A percentile compares a stretch with the other conserved stretches of the same genome.
phyloP scores from a whole-genome alignment of 352 stramenopile species.

The Globisporangium cystogenes region DNA sequence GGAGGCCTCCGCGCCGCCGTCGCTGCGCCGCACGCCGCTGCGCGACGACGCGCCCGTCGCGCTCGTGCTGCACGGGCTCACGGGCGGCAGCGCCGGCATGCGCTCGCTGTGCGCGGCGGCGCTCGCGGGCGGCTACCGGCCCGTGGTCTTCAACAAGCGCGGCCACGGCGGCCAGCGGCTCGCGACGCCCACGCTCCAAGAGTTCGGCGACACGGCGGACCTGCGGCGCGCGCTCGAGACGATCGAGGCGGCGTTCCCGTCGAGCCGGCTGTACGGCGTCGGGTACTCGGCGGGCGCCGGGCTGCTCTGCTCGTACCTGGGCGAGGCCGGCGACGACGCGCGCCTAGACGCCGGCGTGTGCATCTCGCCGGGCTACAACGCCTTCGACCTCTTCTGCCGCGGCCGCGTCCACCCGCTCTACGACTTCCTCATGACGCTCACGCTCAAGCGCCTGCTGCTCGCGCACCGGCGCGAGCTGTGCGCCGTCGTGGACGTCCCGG shows the following conservation, averaged over 20 bases:
- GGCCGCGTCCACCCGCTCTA: conserved; percentile 67
- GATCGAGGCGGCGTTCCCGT: conserved; percentile 40
- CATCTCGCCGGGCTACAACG: conserved; percentile 75
- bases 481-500: conserved; percentile 38
- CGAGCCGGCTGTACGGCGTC: conserved; percentile 53
- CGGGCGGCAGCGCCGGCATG: conserved; percentile 59
- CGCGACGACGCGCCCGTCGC: conserved; percentile 38
- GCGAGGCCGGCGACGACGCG: conserved; percentile 47
- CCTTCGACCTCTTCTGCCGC: conserved; percentile 64
- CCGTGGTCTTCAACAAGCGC: conserved; percentile 84
- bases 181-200: conserved; percentile 57
- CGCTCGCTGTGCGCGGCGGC: conserved; percentile 59
- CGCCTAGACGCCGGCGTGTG: conserved; percentile 50
- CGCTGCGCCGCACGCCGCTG: conserved; percentile 2
- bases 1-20: conserved; percentile 20
- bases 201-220: conserved; percentile 64
- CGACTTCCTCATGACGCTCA: conserved; percentile 75
- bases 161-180: conserved; percentile 63
- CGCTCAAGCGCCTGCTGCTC: conserved; percentile 59
- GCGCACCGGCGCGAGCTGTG: conserved; percentile 37
- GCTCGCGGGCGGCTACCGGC: conserved; percentile 51
- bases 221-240: conserved; percentile 45
- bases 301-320: conserved; percentile 66
- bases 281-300: conserved; percentile 71
- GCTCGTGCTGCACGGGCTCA: conserved; percentile 66